Evolutionary conservation across 768 basidiomycete species (phyloP).

Genomic region (Psilocybe cubensis): DNA sequence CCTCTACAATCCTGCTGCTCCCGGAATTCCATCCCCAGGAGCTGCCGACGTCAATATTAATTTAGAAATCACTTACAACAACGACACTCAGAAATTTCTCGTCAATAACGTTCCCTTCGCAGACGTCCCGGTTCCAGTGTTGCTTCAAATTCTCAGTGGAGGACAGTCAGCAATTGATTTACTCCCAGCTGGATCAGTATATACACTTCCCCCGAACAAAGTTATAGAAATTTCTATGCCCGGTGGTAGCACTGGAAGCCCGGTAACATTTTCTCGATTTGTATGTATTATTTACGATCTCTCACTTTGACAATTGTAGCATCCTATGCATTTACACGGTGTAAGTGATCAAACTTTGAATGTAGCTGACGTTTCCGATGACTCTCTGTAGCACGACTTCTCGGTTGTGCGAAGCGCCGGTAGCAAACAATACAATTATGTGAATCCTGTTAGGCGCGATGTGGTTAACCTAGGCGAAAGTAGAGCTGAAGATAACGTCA

Average conservation of each 20-base stretch:
- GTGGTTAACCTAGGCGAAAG: constrained; percentile 34
- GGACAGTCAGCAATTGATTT: constrained; percentile 35
- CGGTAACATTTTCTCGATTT: constrained; percentile 27
- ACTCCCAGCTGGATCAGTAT: constrained; percentile 44
- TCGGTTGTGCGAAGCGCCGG: constrained; percentile 46
- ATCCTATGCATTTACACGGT: constrained; percentile 50
- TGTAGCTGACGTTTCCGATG: neutral
- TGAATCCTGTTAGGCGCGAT: constrained; percentile 51
- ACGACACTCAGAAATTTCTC: constrained; percentile 20
- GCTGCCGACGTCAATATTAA: constrained; percentile 41
- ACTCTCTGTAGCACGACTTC: constrained; percentile 34
- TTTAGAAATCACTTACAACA: constrained; percentile 32
- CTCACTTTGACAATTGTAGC: constrained; percentile 21
- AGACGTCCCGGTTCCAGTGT: constrained; percentile 44
- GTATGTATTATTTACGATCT: neutral
- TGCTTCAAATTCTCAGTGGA: constrained; percentile 51
- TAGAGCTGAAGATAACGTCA: constrained; percentile 40
- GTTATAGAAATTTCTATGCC: constrained; percentile 53
- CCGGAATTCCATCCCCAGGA: constrained; percentile 36
- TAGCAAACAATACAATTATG: constrained; percentile 39
- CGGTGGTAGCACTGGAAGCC: constrained; percentile 35
- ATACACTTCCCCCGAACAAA: constrained; percentile 41
- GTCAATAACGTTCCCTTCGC: constrained; percentile 39
- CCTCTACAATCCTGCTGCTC: constrained; percentile 27
- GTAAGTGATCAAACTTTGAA: constrained; percentile 21